Evolutionary conservation across 2,329 filamentous ascomycete species (phyloP), one percentile per base, ranked within the genome.

Genomic region (Trichoderma sp.): DNA sequence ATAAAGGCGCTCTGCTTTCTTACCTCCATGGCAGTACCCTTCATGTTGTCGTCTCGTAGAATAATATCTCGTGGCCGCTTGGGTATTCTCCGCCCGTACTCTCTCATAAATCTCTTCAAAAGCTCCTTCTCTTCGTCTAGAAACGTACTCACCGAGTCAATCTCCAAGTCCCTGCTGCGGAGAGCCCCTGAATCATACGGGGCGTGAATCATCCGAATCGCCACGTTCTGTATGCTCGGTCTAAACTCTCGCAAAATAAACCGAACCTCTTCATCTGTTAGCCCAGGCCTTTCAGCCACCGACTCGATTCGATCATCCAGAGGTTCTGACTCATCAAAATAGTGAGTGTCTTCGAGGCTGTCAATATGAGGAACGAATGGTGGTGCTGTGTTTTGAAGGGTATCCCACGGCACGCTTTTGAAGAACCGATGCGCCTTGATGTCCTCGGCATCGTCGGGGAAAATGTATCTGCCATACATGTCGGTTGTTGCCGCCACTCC

Each of bases 351-450:
- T 69, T 93, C 92, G 77, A 88, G 86, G 35, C 87, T 86, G 53
- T 87, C 87, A 29, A 98, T 91, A 11, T 91, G 88, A 0, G 96
- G 96, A 1, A 97, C 86, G 80, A 97, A 96, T 0, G 95, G 95
- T 0, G 96, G 95, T 9, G 86, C 86, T 74, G 91, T 89, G 41
- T 89, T 84, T 80, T 97, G 93, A 18, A 98, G 84, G 0, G 89
- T 89, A 16, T 93, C 90, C 97, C 95, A 98, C 1, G 91, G 89
- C 18, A 97, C 90, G 67, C 91, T 91, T 75, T 88, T 89, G 85
- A 98, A 98, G 89, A 96, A 98, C 12, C 91, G 90, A 84, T 98
- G 97, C 4, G 88, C 85, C 82, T 97, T 98, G 86, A 98, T 97
- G 74, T 98, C 95, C 78, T 94, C 91, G 1, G 94, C 95, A 80